Percentiles rank a stretch among this genome's conserved stretches.
phyloP scores from a whole-genome alignment of 768 basidiomycete species.

The Boletellus ananas region DNA sequence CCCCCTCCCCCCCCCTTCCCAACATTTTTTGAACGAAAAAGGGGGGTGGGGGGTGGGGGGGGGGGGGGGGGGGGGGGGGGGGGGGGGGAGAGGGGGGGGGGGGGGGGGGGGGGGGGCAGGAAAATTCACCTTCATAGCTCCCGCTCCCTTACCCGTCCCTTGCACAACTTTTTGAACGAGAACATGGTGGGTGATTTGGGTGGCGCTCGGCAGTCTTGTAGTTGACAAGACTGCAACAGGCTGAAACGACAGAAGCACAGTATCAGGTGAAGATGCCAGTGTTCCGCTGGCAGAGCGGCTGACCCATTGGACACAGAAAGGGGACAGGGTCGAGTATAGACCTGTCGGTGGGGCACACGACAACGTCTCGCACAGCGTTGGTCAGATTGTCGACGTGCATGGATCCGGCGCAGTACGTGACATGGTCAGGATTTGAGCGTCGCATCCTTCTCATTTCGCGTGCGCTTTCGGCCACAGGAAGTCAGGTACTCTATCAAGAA shows the following conservation, averaged over 20 bases:
- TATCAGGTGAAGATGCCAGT: slow-evolving; percentile 20
- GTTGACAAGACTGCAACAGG: slow-evolving; percentile 11
- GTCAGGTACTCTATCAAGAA: slow-evolving; percentile 39
- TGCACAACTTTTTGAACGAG: background rate
- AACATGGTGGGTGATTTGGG: slow-evolving; percentile 9
- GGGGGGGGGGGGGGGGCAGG: slow-evolving; percentile 17
- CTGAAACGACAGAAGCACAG: slow-evolving; percentile 14
- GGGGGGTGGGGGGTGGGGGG: no score
- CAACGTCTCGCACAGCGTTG: slow-evolving; percentile 38
- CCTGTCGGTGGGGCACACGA: slow-evolving; percentile 39
- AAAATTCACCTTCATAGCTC: background rate
- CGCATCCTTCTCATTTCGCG: background rate
- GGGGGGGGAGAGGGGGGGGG: no score
- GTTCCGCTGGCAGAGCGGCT: background rate
- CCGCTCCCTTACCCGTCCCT: background rate
- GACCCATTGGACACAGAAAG: slow-evolving; percentile 23
- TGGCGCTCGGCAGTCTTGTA: background rate
- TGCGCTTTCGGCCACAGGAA: slow-evolving; percentile 19
- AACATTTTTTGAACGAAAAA: no score
- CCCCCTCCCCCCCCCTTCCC: no score
- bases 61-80: no score
- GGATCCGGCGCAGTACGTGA: slow-evolving; percentile 34
- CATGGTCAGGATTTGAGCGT: accelerated
- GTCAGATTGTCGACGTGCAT: slow-evolving; percentile 32
- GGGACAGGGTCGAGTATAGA: slow-evolving; percentile 43